Conservation (phyloP, 495 filamentous ascomycete genomes). For the Extremus antarcticus region DNA sequence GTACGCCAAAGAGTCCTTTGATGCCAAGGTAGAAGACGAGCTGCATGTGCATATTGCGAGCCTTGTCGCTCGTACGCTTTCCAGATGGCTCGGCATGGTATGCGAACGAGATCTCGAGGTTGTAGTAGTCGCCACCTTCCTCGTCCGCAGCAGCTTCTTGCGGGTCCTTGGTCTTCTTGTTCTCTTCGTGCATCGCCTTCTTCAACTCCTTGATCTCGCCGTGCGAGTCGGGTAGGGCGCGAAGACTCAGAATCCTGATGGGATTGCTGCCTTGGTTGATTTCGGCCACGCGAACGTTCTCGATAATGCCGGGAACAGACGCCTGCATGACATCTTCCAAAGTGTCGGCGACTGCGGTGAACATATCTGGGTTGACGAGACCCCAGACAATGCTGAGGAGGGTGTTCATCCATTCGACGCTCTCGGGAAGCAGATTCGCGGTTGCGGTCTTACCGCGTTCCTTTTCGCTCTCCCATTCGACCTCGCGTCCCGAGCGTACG, state of each 20-base stretch:
- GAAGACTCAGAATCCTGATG: slow-evolving; percentile 75
- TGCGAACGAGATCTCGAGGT: slow-evolving; percentile 83
- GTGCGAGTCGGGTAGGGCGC: slow-evolving; percentile 64
- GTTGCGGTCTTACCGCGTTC: slow-evolving; percentile 67
- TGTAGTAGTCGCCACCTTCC: slow-evolving; percentile 88
- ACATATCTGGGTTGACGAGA: slow-evolving; percentile 87
- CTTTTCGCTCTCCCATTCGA: slow-evolving; percentile 84
- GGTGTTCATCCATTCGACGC: slow-evolving; percentile 91
- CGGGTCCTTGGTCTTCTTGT: slow-evolving; percentile 70
- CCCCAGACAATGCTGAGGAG: slow-evolving; percentile 75
- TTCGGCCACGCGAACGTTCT: slow-evolving; percentile 91
- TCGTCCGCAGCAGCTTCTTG: slow-evolving; percentile 82
- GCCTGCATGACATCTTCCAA: slow-evolving; percentile 95
- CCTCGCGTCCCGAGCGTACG: slow-evolving; percentile 63
- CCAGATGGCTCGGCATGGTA: slow-evolving; percentile 77
- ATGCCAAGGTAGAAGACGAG: slow-evolving; percentile 86
- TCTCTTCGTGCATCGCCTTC: slow-evolving; percentile 62
- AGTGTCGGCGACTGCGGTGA: slow-evolving; percentile 58
- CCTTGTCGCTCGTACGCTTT: slow-evolving; percentile 60
- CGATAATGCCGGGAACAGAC: slow-evolving; percentile 75
- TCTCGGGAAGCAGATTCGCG: slow-evolving; percentile 83
- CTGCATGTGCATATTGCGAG: slow-evolving; percentile 90
- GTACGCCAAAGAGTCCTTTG: slow-evolving; percentile 76
- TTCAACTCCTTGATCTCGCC: slow-evolving; percentile 67
- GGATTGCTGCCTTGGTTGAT: slow-evolving; percentile 91